Conservation (phyloP, 2,329 filamentous ascomycete genomes). For the Aspergillus novoparasiticus region DNA sequence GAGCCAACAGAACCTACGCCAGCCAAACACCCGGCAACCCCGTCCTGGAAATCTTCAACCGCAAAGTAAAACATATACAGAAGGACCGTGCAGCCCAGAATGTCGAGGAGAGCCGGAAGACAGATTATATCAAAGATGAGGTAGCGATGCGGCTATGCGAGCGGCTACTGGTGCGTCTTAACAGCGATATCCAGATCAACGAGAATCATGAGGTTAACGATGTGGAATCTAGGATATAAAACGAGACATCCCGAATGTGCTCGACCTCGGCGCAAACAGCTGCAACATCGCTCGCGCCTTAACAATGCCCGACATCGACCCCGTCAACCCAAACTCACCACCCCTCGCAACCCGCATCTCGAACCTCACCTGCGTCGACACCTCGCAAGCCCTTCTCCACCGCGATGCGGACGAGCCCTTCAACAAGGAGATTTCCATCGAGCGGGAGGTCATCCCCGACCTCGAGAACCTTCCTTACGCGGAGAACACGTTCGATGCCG, state of each 20-base stretch:
- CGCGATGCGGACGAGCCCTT: conserved; percentile 70
- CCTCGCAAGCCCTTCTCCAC: conserved; percentile 74
- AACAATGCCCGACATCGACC: conserved; percentile 68
- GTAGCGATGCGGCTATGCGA: conserved; percentile 83
- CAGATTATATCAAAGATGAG: conserved; percentile 93
- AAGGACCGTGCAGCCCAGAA: conserved; percentile 81
- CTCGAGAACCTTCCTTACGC: conserved; percentile 74
- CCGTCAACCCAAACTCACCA: conserved; percentile 41
- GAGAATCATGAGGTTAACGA: not conserved
- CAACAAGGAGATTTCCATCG: conserved; percentile 72
- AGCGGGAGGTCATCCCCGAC: conserved; percentile 69
- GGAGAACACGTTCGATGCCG: conserved; percentile 79
- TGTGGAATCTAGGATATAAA: conserved; percentile 74
- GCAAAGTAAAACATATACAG: conserved; percentile 82
- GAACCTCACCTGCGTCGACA: conserved; percentile 78
- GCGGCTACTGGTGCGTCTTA: conserved; percentile 67
- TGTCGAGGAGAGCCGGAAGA: conserved; percentile 70
- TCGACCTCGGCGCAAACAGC: conserved; percentile 93
- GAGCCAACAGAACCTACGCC: conserved; percentile 63
- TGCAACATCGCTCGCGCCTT: conserved; percentile 90
- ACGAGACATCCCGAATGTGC: conserved; percentile 76
- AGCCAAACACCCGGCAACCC: conserved; percentile 76
- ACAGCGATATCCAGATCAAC: not conserved
- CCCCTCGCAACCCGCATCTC: conserved; percentile 72
- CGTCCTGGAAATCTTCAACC: conserved; percentile 88